phyloP scores from a whole-genome alignment of 495 filamentous ascomycete genomes.

The Achaetomiella virescens region DNA sequence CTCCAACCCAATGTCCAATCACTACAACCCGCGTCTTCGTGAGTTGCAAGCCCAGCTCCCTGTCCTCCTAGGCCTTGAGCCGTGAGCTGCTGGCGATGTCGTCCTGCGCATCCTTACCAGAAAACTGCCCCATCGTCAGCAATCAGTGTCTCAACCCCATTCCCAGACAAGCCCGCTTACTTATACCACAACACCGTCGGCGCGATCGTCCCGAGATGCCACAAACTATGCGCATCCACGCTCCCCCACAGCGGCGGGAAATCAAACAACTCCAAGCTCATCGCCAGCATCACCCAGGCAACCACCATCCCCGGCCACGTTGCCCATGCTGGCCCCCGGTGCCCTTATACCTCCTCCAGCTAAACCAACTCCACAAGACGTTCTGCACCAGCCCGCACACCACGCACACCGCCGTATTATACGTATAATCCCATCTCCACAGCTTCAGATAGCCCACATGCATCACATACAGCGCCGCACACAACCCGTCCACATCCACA shows the following conservation, averaged over 20 bases:
- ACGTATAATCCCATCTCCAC: conserved; percentile 88
- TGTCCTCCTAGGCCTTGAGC: conserved; percentile 30
- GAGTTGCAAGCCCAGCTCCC: too few relatives aligned
- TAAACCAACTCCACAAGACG: conserved; percentile 78
- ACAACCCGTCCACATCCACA: conserved; percentile 72
- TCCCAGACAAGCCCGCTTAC: conserved; percentile 50
- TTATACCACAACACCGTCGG: conserved; percentile 92
- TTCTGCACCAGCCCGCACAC: conserved; percentile 76
- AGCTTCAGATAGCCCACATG: conserved; percentile 83
- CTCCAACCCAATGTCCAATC: too few relatives aligned
- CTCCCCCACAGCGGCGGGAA: conserved; percentile 80
- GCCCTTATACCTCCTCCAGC: conserved; percentile 64
- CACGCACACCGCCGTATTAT: conserved; percentile 96
- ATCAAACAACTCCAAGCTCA: conserved; percentile 92
- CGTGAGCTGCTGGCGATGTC: conserved; percentile 49
- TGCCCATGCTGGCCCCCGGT: conserved; percentile 67
- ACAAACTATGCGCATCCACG: conserved; percentile 90
- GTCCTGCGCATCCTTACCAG: conserved; percentile 72
- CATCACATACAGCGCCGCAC: conserved; percentile 60
- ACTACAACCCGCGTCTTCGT: too few relatives aligned
- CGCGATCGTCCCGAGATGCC: conserved; percentile 88
- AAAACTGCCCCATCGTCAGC: conserved; percentile 49
- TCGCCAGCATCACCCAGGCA: conserved; percentile 83
- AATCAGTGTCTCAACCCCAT: neutral
- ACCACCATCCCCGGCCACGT: conserved; percentile 91